Percentiles rank a stretch among this genome's conserved stretches.
These are phyloP conservation scores for Eustoma russellianum DNA, from an alignment of 257 asterid species.

Conservation along the genomic window DNA sequence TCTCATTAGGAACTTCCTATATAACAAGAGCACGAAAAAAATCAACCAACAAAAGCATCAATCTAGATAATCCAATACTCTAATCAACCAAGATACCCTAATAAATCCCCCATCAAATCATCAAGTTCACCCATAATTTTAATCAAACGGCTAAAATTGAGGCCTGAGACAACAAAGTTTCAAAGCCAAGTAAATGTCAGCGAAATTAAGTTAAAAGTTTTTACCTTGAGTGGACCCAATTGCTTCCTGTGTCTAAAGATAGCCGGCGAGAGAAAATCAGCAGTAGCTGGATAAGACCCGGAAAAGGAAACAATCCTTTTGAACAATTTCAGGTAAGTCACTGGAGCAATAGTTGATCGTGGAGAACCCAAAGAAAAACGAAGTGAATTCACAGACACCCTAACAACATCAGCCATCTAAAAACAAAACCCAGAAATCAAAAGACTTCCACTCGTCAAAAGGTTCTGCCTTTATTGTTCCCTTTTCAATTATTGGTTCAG, in stretches of 20 bases:
- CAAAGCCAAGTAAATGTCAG: neutral
- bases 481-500: neutral
- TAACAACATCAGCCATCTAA: constrained; percentile 59
- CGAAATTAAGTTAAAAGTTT: neutral
- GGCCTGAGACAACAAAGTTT: neutral
- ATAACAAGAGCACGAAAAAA: neutral
- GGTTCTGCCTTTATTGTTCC: neutral
- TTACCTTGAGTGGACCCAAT: constrained; percentile 53
- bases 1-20: neutral
- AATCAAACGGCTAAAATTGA: too few relatives aligned
- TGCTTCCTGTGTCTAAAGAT: constrained; percentile 32
- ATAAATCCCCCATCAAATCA: too few relatives aligned
- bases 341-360: constrained; percentile 25
- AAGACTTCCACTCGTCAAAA: neutral
- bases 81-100: too few relatives aligned
- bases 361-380: constrained; percentile 37
- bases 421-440: neutral
- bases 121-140: too few relatives aligned
- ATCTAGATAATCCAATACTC: neutral
- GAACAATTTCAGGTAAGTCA: constrained; percentile 21
- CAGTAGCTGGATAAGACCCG: constrained; percentile 19
- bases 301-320: constrained; percentile 38
- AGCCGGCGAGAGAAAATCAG: constrained; percentile 36
- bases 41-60: neutral
- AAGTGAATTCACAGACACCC: constrained; percentile 37